Conservation (phyloP, 768 basidiomycete genomes). For the Nidularia pulvinata region DNA sequence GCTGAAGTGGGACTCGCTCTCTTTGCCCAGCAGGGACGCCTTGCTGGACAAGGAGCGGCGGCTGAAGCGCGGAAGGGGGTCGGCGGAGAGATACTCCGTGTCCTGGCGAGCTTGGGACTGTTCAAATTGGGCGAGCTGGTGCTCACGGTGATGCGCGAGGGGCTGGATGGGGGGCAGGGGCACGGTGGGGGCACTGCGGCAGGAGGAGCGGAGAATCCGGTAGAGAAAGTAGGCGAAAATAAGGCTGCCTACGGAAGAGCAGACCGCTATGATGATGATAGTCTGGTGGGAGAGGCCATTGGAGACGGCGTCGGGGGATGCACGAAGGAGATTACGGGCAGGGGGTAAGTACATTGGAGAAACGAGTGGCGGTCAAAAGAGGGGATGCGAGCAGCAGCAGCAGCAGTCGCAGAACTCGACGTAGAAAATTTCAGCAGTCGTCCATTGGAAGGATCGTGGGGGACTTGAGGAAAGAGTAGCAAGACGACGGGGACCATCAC, state of each 20-base stretch:
- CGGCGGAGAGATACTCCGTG: constrained; percentile 15
- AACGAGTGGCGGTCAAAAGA: background rate
- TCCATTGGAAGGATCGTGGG: no score
- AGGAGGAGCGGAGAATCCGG: constrained; percentile 31
- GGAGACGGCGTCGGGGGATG: background rate
- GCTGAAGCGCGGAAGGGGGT: constrained; percentile 10
- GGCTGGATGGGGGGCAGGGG: constrained; percentile 70
- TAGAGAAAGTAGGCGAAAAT: constrained; percentile 32
- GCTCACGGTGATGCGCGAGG: constrained; percentile 60
- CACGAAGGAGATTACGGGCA: constrained; percentile 1
- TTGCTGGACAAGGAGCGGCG: constrained; percentile 2
- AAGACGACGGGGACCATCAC: no score
- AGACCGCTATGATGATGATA: constrained; percentile 49
- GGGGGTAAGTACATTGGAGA: background rate
- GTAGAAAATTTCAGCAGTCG: no score
- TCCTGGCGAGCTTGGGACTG: constrained; percentile 12
- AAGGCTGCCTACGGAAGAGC: constrained; percentile 36
- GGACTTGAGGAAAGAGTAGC: background rate
- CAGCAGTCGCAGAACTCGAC: no score
- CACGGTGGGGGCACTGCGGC: constrained; percentile 20
- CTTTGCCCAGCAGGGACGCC: background rate
- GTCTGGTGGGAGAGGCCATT: constrained; percentile 31
- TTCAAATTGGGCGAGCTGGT: constrained; percentile 40
- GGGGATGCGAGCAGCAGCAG: no score
- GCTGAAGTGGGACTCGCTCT: background rate